Conservation (phyloP, 192 early-diverging fungal genomes). For the Ambispora gerdemannii region DNA sequence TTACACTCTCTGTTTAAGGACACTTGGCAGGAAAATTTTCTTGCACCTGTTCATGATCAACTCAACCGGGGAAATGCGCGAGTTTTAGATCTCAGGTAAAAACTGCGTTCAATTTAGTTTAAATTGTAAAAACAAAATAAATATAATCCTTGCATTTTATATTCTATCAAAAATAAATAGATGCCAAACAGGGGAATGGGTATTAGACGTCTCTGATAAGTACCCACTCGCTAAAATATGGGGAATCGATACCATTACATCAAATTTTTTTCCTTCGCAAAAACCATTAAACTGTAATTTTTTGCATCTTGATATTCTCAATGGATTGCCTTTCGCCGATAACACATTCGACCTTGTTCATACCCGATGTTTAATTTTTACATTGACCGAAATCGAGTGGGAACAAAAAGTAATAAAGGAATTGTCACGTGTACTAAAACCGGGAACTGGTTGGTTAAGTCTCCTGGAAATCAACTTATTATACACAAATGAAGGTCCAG, state of each 20-base stretch:
- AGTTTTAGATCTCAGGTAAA: neutral
- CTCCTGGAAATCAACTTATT: conserved; percentile 19
- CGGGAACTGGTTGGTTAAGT: conserved; percentile 45
- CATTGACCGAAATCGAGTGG: conserved; percentile 26
- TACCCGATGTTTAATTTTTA: neutral
- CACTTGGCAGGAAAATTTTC: neutral
- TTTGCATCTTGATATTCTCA: neutral
- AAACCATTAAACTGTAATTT: neutral
- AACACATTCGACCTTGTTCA: neutral
- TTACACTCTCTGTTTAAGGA: neutral
- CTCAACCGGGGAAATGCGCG: neutral
- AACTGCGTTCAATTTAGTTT: too few relatives aligned
- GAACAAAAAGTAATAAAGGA: conserved; percentile 35
- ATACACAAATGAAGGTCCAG: neutral
- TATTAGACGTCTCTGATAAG: neutral
- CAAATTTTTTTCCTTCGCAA: neutral
- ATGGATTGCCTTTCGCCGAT: neutral
- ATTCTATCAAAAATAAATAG: too few relatives aligned
- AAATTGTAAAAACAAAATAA: too few relatives aligned
- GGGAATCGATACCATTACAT: neutral
- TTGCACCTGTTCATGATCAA: neutral
- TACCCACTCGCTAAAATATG: neutral
- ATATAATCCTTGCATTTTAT: too few relatives aligned
- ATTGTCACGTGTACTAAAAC: conserved; percentile 36
- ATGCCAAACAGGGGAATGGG: neutral